phyloP scores from a whole-genome alignment of 805 yeast species.

The Candida morakotiae region DNA sequence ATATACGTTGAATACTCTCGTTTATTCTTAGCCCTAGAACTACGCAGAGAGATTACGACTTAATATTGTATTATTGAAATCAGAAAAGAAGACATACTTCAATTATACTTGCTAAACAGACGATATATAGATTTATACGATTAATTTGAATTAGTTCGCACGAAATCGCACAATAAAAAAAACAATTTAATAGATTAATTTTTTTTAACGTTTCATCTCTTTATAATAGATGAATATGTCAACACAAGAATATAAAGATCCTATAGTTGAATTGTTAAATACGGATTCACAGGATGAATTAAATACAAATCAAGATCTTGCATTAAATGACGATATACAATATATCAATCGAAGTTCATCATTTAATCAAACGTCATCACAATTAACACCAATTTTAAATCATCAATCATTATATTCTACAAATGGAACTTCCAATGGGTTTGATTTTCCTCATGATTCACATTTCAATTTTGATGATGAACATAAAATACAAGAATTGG shows the following conservation, averaged over 20 bases:
- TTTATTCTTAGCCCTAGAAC: too few species aligned
- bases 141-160: too few species aligned
- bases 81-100: too few species aligned
- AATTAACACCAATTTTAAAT: conserved; percentile 6
- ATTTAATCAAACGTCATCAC: conserved; percentile 2
- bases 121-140: too few species aligned
- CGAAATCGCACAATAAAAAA: background rate
- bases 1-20: too few species aligned
- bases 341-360: conserved; percentile 2
- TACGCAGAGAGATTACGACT: too few species aligned
- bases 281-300: background rate
- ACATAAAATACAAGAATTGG: conserved; percentile 3
- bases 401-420: conserved; percentile 4
- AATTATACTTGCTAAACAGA: too few species aligned
- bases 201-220: background rate
- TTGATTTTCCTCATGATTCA: background rate
- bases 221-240: conserved; percentile 1
- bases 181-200: background rate
- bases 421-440: background rate
- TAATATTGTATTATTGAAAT: too few species aligned
- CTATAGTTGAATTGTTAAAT: conserved; percentile 3
- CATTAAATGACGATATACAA: conserved; percentile 7
- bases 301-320: background rate
- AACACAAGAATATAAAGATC: conserved; percentile 6
- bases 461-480: conserved; percentile 1